Percentiles rank a stretch among this genome's conserved stretches.
These are phyloP conservation scores for Penicillium cinerascens DNA, from an alignment of 495 filamentous ascomycete species.

Conservation along the genomic window DNA sequence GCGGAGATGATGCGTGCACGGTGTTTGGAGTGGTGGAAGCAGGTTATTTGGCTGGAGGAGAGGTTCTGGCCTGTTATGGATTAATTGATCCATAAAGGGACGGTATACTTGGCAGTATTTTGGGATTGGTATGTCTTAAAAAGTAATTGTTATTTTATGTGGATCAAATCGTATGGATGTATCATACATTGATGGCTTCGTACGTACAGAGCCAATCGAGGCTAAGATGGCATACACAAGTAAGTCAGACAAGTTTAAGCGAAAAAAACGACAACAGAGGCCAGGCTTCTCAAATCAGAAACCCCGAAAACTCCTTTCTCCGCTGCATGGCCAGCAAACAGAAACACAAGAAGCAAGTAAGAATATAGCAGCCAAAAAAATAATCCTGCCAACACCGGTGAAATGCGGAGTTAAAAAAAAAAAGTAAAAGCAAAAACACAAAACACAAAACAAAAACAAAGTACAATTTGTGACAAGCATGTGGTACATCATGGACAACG, in stretches of 20 bases:
- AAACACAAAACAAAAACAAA: constrained; percentile 3
- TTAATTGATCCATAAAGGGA: neutral
- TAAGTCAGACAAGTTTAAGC: neutral
- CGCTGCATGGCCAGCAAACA: neutral
- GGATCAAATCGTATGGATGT: constrained; percentile 11
- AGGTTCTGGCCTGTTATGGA: constrained; percentile 34
- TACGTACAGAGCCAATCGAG: constrained; percentile 15
- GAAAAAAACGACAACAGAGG: neutral
- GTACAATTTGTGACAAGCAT: constrained; percentile 16
- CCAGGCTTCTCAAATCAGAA: neutral
- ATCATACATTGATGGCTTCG: constrained; percentile 21
- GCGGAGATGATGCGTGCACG: constrained; percentile 24
- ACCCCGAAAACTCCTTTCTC: constrained; percentile 13
- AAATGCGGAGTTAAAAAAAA: constrained; percentile 19
- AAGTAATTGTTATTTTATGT: neutral
- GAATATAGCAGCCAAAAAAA: constrained; percentile 1
- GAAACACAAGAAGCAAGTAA: constrained; percentile 1
- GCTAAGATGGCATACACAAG: constrained; percentile 6
- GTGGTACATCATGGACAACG: constrained; percentile 18
- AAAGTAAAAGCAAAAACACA: neutral
- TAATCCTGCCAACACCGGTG: constrained; percentile 22
- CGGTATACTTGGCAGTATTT: too few relatives aligned
- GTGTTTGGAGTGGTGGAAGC: constrained; percentile 49
- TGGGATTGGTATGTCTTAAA: neutral
- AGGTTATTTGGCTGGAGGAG: constrained; percentile 52